Percentiles rank a stretch among this genome's conserved stretches.
Evolutionary conservation across 495 filamentous ascomycete genomes (phyloP).

Genomic region (Ramalina intermedia): DNA sequence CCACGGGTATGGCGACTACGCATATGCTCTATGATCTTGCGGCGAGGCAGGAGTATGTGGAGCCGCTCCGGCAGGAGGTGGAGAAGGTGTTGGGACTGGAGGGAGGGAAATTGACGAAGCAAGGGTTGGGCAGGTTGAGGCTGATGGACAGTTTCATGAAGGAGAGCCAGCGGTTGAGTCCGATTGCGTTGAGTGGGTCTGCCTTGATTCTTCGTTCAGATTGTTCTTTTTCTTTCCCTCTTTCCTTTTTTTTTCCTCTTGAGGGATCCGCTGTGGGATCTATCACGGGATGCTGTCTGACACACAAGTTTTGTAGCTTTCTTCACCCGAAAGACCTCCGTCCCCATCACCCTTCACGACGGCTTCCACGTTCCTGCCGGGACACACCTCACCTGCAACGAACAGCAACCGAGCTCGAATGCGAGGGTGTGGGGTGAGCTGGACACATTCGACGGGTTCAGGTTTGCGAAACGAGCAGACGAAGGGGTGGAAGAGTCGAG

Average conservation of each 20-base stretch:
- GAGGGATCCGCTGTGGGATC: too few relatives aligned
- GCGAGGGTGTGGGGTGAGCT: background rate
- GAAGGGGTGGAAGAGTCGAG: conserved; percentile 1
- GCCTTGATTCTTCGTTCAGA: too few relatives aligned
- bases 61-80: conserved; percentile 6
- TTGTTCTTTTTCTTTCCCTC: too few relatives aligned
- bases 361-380: background rate
- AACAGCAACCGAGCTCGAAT: background rate
- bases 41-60: conserved; percentile 7
- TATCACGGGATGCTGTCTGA: too few relatives aligned
- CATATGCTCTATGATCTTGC: conserved; percentile 8
- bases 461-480: conserved; percentile 6
- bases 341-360: background rate
- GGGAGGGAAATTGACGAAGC: background rate
- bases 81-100: conserved; percentile 2
- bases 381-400: background rate
- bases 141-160: conserved; percentile 3
- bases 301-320: background rate
- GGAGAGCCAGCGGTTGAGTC: conserved; percentile 3
- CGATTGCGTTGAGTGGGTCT: background rate
- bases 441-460: conserved; percentile 1
- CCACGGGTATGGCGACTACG: conserved; percentile 1
- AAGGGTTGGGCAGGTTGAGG: background rate
- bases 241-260: too few relatives aligned
- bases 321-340: background rate